Conservation (phyloP, 2,329 filamentous ascomycete species). For the Tolypocladium endophyticum region DNA sequence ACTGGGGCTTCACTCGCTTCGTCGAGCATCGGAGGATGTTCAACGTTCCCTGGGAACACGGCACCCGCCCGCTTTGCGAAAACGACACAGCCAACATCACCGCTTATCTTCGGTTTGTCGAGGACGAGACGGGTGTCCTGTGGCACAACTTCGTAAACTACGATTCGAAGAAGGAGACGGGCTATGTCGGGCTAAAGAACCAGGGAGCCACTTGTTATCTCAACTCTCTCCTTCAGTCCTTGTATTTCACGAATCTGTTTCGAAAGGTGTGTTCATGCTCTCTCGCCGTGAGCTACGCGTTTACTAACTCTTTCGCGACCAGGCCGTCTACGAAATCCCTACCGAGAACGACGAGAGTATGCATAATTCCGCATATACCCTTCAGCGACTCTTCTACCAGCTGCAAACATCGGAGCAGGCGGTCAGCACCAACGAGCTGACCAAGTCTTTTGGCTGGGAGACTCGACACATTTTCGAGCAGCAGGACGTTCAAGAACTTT, state of each 20-base stretch:
- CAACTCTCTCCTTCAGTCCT: conserved; percentile 72
- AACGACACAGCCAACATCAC: conserved; percentile 70
- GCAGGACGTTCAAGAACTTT: conserved; percentile 95
- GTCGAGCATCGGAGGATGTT: conserved; percentile 82
- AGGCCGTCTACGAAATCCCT: conserved; percentile 95
- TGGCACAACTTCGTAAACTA: conserved; percentile 94
- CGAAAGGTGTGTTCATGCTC: conserved; percentile 53
- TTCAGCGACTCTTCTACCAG: conserved; percentile 91
- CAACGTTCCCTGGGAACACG: conserved; percentile 62
- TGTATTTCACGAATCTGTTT: conserved; percentile 87
- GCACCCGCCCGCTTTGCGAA: conserved; percentile 61
- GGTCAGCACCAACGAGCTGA: conserved; percentile 86
- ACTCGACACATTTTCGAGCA: conserved; percentile 97
- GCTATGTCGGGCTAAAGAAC: conserved; percentile 92
- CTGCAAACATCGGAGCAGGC: conserved; percentile 77
- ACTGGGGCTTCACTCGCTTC: conserved; percentile 98
- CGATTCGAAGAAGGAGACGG: conserved; percentile 98
- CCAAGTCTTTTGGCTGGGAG: conserved; percentile 96
- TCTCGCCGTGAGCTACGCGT: neutral
- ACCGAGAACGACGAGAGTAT: conserved; percentile 75
- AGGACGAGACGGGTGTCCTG: conserved; percentile 78
- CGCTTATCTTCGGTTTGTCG: conserved; percentile 70
- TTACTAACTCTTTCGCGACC: neutral
- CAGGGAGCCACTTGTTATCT: conserved; percentile 89
- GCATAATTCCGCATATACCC: conserved; percentile 81